These are phyloP conservation scores for Suillus fuscotomentosus DNA, from an alignment of 768 basidiomycete genomes.

Conservation along the genomic window DNA sequence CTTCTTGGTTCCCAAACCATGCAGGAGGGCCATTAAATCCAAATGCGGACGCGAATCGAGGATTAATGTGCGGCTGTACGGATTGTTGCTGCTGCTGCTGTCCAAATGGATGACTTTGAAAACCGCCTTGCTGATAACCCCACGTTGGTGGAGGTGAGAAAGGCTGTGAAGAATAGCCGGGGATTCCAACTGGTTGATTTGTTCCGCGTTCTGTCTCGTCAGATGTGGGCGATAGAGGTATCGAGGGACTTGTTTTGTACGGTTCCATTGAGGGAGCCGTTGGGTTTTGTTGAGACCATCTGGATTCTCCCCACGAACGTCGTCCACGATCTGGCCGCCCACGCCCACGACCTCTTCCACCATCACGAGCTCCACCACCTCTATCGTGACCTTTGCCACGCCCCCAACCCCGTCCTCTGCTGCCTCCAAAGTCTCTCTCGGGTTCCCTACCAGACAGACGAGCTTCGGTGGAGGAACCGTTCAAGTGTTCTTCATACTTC, in stretches of 20 bases:
- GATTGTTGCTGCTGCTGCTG: slow-evolving; percentile 28
- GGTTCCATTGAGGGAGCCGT: slow-evolving; percentile 22
- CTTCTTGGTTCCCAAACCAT: slow-evolving; percentile 19
- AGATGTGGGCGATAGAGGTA: slow-evolving; percentile 44
- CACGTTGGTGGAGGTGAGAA: slow-evolving; percentile 12
- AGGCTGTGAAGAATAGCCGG: slow-evolving; percentile 16
- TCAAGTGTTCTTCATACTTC: slow-evolving; percentile 7
- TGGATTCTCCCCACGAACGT: slow-evolving; percentile 17
- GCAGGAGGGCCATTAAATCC: slow-evolving; percentile 39
- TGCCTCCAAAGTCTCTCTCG: slow-evolving; percentile 1
- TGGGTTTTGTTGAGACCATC: slow-evolving; percentile 15
- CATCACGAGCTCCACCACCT: slow-evolving; percentile 21
- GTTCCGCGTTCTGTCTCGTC: slow-evolving; percentile 41
- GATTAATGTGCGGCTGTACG: slow-evolving; percentile 85
- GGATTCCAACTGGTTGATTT: slow-evolving; percentile 35
- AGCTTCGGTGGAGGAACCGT: not conserved
- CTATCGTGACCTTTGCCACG: slow-evolving; percentile 34
- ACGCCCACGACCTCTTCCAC: slow-evolving; percentile 30
- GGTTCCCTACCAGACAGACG: not conserved
- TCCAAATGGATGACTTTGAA: slow-evolving; percentile 14
- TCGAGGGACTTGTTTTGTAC: slow-evolving; percentile 28
- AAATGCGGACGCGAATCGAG: slow-evolving; percentile 69
- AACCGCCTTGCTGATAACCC: slow-evolving; percentile 11
- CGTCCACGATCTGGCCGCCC: slow-evolving; percentile 22
- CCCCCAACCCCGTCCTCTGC: slow-evolving; percentile 33